Conservation (phyloP, 2,329 filamentous ascomycete species). For the Aplosporella prunicola region DNA sequence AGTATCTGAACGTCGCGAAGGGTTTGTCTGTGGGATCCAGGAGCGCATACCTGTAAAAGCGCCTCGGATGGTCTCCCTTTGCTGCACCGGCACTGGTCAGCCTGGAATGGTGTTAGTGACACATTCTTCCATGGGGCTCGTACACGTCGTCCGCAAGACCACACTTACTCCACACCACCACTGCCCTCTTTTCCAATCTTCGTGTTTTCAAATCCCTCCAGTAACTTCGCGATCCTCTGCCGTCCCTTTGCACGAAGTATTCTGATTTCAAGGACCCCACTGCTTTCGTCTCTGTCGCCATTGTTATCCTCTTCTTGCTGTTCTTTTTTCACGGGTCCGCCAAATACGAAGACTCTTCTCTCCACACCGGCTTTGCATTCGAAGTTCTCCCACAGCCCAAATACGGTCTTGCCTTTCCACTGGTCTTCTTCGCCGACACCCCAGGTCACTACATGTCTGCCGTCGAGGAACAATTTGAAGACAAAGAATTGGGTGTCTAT, state of each 20-base stretch:
- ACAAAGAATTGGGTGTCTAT: constrained; percentile 25
- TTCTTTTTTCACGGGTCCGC: constrained; percentile 13
- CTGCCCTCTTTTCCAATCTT: constrained; percentile 10
- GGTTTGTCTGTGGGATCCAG: constrained; percentile 40
- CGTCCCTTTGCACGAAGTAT: constrained; percentile 33
- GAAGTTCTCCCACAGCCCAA: constrained; percentile 30
- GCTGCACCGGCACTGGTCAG: constrained; percentile 30
- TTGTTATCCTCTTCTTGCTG: constrained; percentile 5
- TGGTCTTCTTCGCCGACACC: constrained; percentile 32
- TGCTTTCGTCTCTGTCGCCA: constrained; percentile 17
- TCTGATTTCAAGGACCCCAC: constrained; percentile 31
- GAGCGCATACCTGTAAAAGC: constrained; percentile 41
- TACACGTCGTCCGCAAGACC: background rate
- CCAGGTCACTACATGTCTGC: constrained; percentile 34
- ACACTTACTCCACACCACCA: constrained; percentile 23
- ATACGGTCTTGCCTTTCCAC: constrained; percentile 38
- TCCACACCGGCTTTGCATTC: constrained; percentile 27
- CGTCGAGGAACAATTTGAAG: constrained; percentile 39
- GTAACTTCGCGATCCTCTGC: constrained; percentile 26
- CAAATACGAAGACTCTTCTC: constrained; percentile 34
- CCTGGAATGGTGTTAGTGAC: constrained; percentile 15
- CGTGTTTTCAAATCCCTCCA: constrained; percentile 19
- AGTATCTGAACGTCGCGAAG: constrained; percentile 37
- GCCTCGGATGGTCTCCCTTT: constrained; percentile 30
- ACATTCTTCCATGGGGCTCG: background rate